Evolutionary conservation across 371 early-diverging fungal species (phyloP), one percentile per base, ranked within the genome.

Genomic region (Dipsacomyces acuminosporus): DNA sequence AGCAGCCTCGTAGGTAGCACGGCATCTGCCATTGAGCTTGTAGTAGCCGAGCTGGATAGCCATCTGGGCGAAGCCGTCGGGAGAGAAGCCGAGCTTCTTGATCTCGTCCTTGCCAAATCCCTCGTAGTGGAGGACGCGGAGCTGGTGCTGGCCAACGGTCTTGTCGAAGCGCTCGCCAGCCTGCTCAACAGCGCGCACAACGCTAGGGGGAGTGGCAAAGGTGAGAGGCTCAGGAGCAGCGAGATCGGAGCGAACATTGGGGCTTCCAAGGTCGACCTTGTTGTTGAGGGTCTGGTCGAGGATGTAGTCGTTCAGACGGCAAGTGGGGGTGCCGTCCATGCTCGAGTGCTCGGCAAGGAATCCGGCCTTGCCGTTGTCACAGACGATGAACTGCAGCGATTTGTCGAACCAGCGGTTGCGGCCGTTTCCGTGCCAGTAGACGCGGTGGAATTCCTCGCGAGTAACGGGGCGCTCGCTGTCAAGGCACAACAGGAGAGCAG

Each of bases 11-110:
- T 96, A 96, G 19, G 96, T 96, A 18, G 93, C 84, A 35, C 81
- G 77, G 64, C 72, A 70, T 14, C 56, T 62, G 41, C 93, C 91
- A 65, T 89, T 83, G 82, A 90, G 87, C 78, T 88, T 91, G 82
- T 82, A 94, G 77, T 93, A 94, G 35, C 93, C 96, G 45, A 94
- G 80, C 78, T 97, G 96, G 56, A 97, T 91, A 41, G 89, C 83
- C 94, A 97, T 94, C 73, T 97, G 96, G 30, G 79, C 87, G 64
- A 84, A 97, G 26, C 93, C 92, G 64, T 97, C 97, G 25, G 97
- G 97, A 30, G 61, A 61, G 50, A 61, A 69, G 54, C 85, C 85
- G 72, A 90, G 82, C 67, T 84, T 84, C 77, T 94, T 94, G 82
- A 96, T 91, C 65, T 82, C 60, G 64, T 89, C 81, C 82, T 95